Percentiles rank a stretch among this genome's conserved stretches.
These are phyloP conservation scores for Diaporthe citrichinensis DNA, from an alignment of 2,329 filamentous ascomycete species.

Conservation along the genomic window DNA sequence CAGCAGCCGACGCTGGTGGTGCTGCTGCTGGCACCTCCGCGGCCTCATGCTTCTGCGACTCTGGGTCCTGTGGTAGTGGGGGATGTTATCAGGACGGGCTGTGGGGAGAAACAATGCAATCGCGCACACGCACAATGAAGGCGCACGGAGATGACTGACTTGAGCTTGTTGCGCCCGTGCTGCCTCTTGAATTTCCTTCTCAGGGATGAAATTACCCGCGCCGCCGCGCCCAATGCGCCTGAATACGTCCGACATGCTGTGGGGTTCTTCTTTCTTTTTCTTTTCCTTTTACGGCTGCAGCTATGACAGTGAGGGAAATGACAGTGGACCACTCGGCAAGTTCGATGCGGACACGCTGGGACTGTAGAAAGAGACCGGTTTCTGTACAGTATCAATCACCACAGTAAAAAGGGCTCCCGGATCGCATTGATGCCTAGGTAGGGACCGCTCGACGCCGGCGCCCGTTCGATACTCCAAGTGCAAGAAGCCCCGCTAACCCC, in stretches of 20 bases:
- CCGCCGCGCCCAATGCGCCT: conserved; percentile 72
- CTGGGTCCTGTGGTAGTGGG: conserved; percentile 52
- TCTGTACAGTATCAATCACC: conserved; percentile 46
- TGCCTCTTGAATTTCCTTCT: conserved; percentile 64
- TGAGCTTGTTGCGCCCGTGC: conserved; percentile 47
- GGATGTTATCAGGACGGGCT: conserved; percentile 1
- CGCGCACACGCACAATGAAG: background rate
- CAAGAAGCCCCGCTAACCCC: conserved; percentile 31
- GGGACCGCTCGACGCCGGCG: conserved; percentile 32
- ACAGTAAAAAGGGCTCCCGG: conserved; percentile 42
- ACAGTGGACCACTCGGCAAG: background rate
- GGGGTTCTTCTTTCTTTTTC: conserved; percentile 21
- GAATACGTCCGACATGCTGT: conserved; percentile 58
- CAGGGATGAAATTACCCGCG: conserved; percentile 73
- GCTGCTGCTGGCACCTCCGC: background rate
- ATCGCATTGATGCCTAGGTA: conserved; percentile 38
- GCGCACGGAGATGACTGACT: conserved; percentile 32
- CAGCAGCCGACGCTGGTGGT: background rate
- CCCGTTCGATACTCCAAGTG: conserved; percentile 29
- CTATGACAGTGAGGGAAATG: conserved; percentile 18
- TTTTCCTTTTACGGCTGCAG: background rate
- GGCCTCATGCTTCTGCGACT: conserved; percentile 51
- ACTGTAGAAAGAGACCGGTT: background rate
- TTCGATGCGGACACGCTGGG: conserved; percentile 4
- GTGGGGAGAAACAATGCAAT: background rate